A percentile compares a stretch with the other conserved stretches of the same genome.
Conservation (phyloP, 805 yeast genomes). For the Sugiyamaella lignohabitans region DNA sequence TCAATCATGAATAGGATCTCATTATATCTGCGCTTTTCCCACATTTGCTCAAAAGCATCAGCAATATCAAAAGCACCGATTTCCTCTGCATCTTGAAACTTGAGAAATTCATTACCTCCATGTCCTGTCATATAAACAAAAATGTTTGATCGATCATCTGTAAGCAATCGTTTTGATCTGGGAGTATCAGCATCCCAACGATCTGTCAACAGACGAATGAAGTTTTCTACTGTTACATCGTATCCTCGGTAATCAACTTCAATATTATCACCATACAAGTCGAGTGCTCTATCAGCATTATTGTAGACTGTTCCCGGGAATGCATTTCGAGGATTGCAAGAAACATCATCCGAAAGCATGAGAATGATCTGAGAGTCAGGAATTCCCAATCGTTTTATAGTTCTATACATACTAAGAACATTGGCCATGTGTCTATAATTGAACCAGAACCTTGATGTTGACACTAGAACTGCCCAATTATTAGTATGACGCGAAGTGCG, state of each 20-base stretch:
- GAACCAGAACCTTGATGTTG: constrained; percentile 97
- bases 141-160: constrained; percentile 91
- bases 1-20: constrained; percentile 97
- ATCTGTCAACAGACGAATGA: constrained; percentile 85
- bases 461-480: constrained; percentile 70
- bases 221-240: constrained; percentile 96
- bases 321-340: constrained; percentile 93
- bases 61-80: constrained; percentile 93
- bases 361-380: constrained; percentile 96
- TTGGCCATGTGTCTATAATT: constrained; percentile 98
- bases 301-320: constrained; percentile 96
- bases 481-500: constrained; percentile 21
- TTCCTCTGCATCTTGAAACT: constrained; percentile 98
- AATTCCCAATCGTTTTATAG: constrained; percentile 91
- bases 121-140: constrained; percentile 96
- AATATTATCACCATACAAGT: constrained; percentile 86
- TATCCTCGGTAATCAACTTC: constrained; percentile 97
- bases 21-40: constrained; percentile 89
- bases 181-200: constrained; percentile 96
- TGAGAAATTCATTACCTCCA: constrained; percentile 95
- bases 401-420: constrained; percentile 86
- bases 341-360: constrained; percentile 95
- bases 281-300: constrained; percentile 85
- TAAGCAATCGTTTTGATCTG: constrained; percentile 77
- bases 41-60: constrained; percentile 95